A percentile compares a stretch with the other conserved stretches of the same genome.
Conservation (phyloP, 2,329 filamentous ascomycete genomes). For the Venturia aucupariae region DNA sequence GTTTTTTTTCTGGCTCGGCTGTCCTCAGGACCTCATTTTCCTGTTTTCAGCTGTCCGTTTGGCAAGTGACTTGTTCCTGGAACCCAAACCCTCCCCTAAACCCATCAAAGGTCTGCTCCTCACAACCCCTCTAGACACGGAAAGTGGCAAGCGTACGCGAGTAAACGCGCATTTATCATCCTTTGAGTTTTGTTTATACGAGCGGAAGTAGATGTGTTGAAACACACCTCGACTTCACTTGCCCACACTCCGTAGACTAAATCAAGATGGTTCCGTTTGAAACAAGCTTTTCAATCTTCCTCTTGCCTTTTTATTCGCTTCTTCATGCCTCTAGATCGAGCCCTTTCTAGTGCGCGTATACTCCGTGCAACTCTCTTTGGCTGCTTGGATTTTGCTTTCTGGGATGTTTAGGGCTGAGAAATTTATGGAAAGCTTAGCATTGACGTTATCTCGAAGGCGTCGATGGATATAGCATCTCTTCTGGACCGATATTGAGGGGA, state of each 20-base stretch:
- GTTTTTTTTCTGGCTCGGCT: no score
- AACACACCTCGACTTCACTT: background rate
- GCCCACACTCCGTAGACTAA: no score
- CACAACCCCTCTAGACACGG: background rate
- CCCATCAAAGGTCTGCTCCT: no score
- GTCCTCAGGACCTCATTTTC: no score
- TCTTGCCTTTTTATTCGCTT: background rate
- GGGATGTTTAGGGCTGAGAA: background rate
- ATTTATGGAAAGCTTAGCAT: background rate
- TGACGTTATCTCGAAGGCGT: background rate
- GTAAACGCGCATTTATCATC: background rate
- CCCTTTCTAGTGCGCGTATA: background rate
- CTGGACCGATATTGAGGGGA: background rate
- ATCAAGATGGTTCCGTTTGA: background rate
- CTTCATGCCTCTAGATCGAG: background rate
- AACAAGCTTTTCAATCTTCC: background rate
- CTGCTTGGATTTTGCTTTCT: background rate
- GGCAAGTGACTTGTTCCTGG: no score
- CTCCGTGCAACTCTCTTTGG: background rate
- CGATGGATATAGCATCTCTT: background rate
- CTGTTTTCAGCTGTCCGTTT: no score
- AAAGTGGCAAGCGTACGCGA: background rate
- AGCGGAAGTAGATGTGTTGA: background rate
- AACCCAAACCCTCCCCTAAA: no score
- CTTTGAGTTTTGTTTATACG: background rate